These are phyloP conservation scores for Cutaneotrichosporon arboriforme DNA, from an alignment of 1,284 basidiomycete genomes.

Conservation along the genomic window DNA sequence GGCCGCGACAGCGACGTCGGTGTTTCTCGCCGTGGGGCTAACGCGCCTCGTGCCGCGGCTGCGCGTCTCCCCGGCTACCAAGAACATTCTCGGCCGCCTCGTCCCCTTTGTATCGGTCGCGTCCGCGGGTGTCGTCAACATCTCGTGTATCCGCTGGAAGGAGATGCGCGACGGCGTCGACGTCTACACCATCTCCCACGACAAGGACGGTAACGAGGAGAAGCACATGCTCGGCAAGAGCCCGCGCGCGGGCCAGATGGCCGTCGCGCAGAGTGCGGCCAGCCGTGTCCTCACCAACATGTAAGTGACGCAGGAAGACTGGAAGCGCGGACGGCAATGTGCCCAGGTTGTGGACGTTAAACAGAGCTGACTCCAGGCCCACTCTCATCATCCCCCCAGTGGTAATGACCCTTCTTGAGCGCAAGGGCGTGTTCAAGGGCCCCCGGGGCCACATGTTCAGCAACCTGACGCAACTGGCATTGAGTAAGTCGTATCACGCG, in stretches of 20 bases:
- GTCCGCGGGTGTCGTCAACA: slow-evolving; percentile 52
- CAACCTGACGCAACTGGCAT: slow-evolving; percentile 45
- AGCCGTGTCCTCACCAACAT: slow-evolving; percentile 53
- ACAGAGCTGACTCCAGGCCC: slow-evolving; percentile 36
- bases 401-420: slow-evolving; percentile 50
- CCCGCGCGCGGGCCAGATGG: slow-evolving; percentile 50
- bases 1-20: slow-evolving; percentile 52
- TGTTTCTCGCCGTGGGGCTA: slow-evolving; percentile 52
- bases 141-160: slow-evolving; percentile 55
- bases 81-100: slow-evolving; percentile 47
- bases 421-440: slow-evolving; percentile 45
- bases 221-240: slow-evolving; percentile 49
- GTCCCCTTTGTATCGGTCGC: slow-evolving; percentile 55
- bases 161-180: slow-evolving; percentile 54
- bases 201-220: slow-evolving; percentile 31
- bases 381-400: slow-evolving; percentile 54
- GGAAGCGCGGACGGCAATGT: no score
- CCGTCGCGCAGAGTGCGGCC: slow-evolving; percentile 53
- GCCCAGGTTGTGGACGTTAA: no score
- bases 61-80: slow-evolving; percentile 31
- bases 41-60: slow-evolving; percentile 50
- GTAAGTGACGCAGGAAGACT: no score
- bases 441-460: slow-evolving; percentile 39
- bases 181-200: slow-evolving; percentile 43
- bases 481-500: slow-evolving; percentile 24